Percentiles rank a stretch among this genome's conserved stretches.
These are phyloP conservation scores for Komagataella phaffii DNA, from an alignment of 805 yeast genomes.

Conservation along the genomic window DNA sequence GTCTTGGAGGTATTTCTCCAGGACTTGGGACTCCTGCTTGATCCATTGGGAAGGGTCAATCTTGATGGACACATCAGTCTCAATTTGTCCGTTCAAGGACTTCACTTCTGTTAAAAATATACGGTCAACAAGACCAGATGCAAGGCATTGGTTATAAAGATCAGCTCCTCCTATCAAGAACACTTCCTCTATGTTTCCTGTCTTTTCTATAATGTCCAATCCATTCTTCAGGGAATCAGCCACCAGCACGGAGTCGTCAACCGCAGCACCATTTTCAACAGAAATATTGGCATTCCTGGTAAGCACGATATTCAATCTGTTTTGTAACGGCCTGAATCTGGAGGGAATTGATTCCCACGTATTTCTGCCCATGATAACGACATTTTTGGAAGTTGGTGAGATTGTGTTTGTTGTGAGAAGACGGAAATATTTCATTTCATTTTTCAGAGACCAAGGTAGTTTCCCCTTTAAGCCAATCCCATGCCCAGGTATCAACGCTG, in stretches of 20 bases:
- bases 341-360: constrained; percentile 92
- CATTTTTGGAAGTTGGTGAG: constrained; percentile 32
- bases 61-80: constrained; percentile 58
- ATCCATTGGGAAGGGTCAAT: constrained; percentile 23
- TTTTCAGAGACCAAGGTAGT: constrained; percentile 77
- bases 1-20: constrained; percentile 25
- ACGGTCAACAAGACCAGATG: constrained; percentile 26
- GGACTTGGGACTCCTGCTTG: constrained; percentile 17
- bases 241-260: constrained; percentile 3
- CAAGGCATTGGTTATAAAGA: constrained; percentile 48
- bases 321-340: constrained; percentile 71
- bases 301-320: constrained; percentile 62
- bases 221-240: constrained; percentile 29
- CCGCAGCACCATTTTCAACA: constrained; percentile 4
- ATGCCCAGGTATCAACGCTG: constrained; percentile 64
- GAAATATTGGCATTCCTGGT: constrained; percentile 29
- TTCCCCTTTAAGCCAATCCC: constrained; percentile 80
- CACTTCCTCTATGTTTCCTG: constrained; percentile 38
- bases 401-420: constrained; percentile 44
- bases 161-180: constrained; percentile 92
- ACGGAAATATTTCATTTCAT: constrained; percentile 79
- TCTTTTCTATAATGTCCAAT: constrained; percentile 15
- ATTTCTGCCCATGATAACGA: constrained; percentile 90
- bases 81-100: constrained; percentile 12
- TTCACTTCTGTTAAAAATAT: constrained; percentile 61